Evolutionary conservation across 202 grass and related monocot species (phyloP), one percentile per base, ranked within the genome.

Genomic region (Digitaria exilis): DNA sequence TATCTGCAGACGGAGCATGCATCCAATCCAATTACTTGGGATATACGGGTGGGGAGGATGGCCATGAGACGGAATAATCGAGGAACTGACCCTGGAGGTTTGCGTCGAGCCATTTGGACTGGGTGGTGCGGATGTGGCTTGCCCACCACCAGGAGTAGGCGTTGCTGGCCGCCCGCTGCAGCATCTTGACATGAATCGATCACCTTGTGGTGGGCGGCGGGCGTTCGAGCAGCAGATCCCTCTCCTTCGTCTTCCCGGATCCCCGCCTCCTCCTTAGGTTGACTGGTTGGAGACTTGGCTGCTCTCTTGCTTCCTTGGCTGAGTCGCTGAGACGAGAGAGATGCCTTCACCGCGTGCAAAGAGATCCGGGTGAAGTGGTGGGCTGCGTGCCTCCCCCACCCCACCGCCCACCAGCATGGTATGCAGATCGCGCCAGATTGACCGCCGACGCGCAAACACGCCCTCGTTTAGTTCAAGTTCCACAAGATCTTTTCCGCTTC

Each of bases 121-220:
- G 93, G 81, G 84, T 95, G 32, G 88, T 92, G 51, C 93, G 84
- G 83, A 95, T 95, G 60, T 91, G 93, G 69, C 93, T 95, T 43
- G 92, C 92, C 92, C 89, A 92, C 92, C 92, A 95, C 92, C 92
- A 95, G 16, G 92, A 92, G 87, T 95, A 95, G 18, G 92, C 92
- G 65, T 92, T 95, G 87, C 87, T 92, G 65, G 89, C 92, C 78
- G 85, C 93, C 73, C 93, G 85, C 80, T 95, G 93, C 82, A 95
- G 84, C 93, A 95, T 92, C 91, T 46, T 70, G 66, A 9, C 67
- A 70, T 46, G 67, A 46, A 70, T 70, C 67, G 41, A 43, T 26
- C 14, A 16, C 55, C 55, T 58, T 3, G 16, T 15, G 18, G 5
- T 21, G n/a, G 21, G 52, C 31, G 35, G 65, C 65, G n/a, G 17